A percentile compares a stretch with the other conserved stretches of the same genome.
These are phyloP conservation scores for Phytophthora syringae DNA, from an alignment of 352 stramenopile species.

Conservation along the genomic window DNA sequence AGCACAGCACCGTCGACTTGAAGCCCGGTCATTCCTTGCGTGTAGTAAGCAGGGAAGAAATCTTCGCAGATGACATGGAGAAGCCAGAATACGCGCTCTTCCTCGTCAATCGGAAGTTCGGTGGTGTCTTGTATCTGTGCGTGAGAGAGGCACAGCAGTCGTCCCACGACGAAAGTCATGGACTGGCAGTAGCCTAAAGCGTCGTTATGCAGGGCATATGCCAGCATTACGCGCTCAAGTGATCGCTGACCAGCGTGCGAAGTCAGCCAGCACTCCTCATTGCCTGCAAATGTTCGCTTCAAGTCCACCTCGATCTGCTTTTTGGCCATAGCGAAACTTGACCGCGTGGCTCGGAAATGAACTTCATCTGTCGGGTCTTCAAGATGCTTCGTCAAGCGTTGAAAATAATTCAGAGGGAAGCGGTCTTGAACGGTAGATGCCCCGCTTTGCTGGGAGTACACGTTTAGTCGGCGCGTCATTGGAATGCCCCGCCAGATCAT, in stretches of 20 bases:
- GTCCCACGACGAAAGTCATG: constrained; percentile 90
- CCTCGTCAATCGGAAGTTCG: constrained; percentile 14
- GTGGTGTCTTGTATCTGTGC: background rate
- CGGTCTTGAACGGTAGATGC: constrained; percentile 23
- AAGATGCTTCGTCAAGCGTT: constrained; percentile 24
- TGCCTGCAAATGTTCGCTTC: constrained; percentile 71
- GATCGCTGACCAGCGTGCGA: constrained; percentile 44
- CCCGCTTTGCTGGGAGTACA: constrained; percentile 63
- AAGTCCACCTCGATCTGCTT: constrained; percentile 73
- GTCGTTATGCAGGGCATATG: constrained; percentile 83
- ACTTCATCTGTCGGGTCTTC: constrained; percentile 31
- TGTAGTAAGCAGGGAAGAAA: constrained; percentile 68
- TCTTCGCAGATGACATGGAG: constrained; percentile 60
- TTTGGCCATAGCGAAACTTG: constrained; percentile 43
- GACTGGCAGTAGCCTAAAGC: constrained; percentile 89
- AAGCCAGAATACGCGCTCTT: constrained; percentile 73
- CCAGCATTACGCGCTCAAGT: constrained; percentile 73
- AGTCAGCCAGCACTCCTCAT: constrained; percentile 69
- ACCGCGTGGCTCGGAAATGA: constrained; percentile 15
- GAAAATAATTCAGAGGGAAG: constrained; percentile 45
- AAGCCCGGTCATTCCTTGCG: constrained; percentile 66
- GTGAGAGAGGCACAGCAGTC: constrained; percentile 70
- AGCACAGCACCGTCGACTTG: constrained; percentile 65
- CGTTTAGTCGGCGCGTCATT: constrained; percentile 35
- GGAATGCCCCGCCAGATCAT: constrained; percentile 67